A percentile compares a stretch with the other conserved stretches of the same genome.
phyloP scores from a whole-genome alignment of 495 filamentous ascomycete species.

The Lineolata rhizophorae region DNA sequence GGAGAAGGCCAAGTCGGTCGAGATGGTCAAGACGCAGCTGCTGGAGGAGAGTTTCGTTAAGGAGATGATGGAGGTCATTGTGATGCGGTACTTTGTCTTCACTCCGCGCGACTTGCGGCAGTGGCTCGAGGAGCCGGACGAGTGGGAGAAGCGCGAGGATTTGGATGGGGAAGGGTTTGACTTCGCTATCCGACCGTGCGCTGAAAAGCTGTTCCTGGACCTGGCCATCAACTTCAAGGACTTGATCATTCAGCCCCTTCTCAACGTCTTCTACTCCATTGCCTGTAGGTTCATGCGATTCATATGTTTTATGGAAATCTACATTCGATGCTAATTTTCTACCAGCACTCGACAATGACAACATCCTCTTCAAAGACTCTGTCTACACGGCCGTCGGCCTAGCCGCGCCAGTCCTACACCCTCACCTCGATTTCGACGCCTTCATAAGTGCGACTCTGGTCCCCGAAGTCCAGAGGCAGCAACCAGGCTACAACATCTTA shows the following conservation, averaged over 20 bases:
- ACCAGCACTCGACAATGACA: conserved; percentile 31
- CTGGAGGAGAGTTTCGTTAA: conserved; percentile 52
- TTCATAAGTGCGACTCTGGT: conserved; percentile 56
- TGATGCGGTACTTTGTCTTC: conserved; percentile 76
- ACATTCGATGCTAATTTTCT: conserved; percentile 1
- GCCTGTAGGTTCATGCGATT: conserved; percentile 40
- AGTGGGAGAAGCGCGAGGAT: conserved; percentile 1
- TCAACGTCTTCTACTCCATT: conserved; percentile 56
- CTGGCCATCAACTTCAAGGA: conserved; percentile 70
- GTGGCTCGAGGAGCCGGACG: conserved; percentile 67
- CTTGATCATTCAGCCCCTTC: conserved; percentile 47
- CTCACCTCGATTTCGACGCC: conserved; percentile 53
- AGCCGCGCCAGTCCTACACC: conserved; percentile 49
- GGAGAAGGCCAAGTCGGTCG: conserved; percentile 40
- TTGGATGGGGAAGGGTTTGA: conserved; percentile 52
- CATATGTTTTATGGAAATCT: neutral
- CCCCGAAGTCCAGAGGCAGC: conserved; percentile 54
- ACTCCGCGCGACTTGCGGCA: conserved; percentile 62
- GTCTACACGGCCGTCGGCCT: conserved; percentile 84
- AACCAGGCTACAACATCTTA: conserved; percentile 65
- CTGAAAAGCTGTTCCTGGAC: conserved; percentile 83
- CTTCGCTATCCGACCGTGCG: conserved; percentile 66
- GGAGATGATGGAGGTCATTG: conserved; percentile 59
- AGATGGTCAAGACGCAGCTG: conserved; percentile 43
- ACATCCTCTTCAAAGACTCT: conserved; percentile 73